Evolutionary conservation across 148 eudicot species (phyloP).

Genomic region (Diospyros lotus): DNA sequence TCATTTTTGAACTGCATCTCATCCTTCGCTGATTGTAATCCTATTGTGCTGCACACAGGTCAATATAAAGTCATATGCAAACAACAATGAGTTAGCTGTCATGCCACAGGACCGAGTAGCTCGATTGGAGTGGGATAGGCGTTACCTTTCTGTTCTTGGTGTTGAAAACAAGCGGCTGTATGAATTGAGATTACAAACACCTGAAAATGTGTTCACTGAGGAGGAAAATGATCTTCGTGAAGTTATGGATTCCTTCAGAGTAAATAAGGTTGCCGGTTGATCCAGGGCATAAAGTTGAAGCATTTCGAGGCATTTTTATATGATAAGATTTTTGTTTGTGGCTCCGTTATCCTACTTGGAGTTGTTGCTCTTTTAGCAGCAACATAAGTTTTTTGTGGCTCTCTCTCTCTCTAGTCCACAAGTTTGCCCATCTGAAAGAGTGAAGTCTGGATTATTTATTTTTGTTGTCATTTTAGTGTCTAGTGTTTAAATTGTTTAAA

Average conservation of each 20-base stretch:
- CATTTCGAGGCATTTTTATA: not conserved
- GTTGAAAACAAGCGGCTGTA: constrained; percentile 90
- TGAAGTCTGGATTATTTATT: too few relatives aligned
- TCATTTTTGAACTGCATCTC: too few relatives aligned
- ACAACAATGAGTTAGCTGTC: constrained; percentile 92
- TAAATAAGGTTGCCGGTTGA: constrained; percentile 65
- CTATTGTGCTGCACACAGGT: constrained; percentile 40
- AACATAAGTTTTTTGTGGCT: too few relatives aligned
- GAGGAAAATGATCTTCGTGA: constrained; percentile 77
- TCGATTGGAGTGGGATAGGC: constrained; percentile 83
- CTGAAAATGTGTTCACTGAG: constrained; percentile 71
- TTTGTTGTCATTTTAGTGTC: too few relatives aligned
- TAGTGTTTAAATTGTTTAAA: too few relatives aligned
- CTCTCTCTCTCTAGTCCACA: too few relatives aligned
- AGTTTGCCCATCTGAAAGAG: too few relatives aligned
- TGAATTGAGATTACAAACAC: constrained; percentile 74
- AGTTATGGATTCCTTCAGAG: constrained; percentile 84
- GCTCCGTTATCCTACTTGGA: not conserved
- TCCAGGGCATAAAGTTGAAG: not conserved
- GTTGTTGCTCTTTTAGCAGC: not conserved
- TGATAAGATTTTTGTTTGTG: not conserved
- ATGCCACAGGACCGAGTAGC: constrained; percentile 87
- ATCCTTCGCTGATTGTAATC: not conserved
- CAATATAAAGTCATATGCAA: constrained; percentile 91
- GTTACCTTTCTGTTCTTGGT: constrained; percentile 89